Conservation (phyloP, 345 rosid species). For the Syzygium jambos region DNA sequence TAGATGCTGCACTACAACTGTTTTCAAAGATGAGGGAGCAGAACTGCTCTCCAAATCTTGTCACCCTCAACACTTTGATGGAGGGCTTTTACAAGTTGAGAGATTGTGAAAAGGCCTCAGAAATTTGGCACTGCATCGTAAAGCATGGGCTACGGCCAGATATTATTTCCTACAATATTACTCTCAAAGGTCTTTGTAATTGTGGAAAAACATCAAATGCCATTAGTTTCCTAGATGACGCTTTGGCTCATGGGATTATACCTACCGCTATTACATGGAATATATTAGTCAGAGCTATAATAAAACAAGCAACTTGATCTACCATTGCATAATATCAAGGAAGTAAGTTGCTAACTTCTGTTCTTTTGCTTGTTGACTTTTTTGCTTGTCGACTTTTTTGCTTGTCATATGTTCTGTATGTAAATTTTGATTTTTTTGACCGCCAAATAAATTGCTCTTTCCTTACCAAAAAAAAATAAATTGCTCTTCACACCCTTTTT, state of each 20-base stretch:
- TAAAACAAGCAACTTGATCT: constrained; percentile 8
- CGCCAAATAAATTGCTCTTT: neutral
- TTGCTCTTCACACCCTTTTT: neutral
- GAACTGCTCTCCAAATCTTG: constrained; percentile 63
- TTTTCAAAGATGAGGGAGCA: constrained; percentile 45
- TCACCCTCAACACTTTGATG: constrained; percentile 77
- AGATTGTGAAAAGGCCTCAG: constrained; percentile 47
- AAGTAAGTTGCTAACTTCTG: neutral
- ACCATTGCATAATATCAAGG: neutral
- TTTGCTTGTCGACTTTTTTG: neutral
- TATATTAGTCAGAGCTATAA: constrained; percentile 74
- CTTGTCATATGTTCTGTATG: neutral
- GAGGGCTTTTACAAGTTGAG: constrained; percentile 65
- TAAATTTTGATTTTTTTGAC: neutral
- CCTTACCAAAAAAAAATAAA: too few species aligned
- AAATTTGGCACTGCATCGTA: constrained; percentile 56
- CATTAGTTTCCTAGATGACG: constrained; percentile 50
- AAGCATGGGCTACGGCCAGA: constrained; percentile 52
- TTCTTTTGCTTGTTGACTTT: neutral
- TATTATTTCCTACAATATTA: constrained; percentile 73
- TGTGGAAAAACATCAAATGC: constrained; percentile 53
- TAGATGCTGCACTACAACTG: constrained; percentile 53
- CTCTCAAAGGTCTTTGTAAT: constrained; percentile 71
- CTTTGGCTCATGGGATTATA: constrained; percentile 45
- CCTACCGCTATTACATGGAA: constrained; percentile 70